Conservation (phyloP, 768 basidiomycete species). For the Dendrothele bispora region DNA sequence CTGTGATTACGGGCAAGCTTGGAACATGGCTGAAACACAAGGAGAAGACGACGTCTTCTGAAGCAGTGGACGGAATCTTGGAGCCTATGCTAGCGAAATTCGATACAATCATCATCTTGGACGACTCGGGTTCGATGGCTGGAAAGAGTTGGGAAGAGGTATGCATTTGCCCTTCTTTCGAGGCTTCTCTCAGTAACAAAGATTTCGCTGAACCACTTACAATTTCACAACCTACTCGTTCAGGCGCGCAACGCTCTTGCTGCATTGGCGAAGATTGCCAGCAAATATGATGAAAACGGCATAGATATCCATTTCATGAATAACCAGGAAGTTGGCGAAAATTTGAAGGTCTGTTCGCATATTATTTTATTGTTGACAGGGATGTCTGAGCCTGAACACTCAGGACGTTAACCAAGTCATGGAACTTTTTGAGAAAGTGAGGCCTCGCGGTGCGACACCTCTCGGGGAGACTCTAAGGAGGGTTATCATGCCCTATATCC, state of each 20-base stretch:
- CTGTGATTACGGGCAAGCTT: too few species aligned
- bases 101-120: constrained; percentile 58
- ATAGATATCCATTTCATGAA: constrained; percentile 68
- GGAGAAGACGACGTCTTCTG: too few species aligned
- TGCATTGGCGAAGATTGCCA: constrained; percentile 46
- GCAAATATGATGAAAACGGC: constrained; percentile 54
- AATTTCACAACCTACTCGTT: constrained; percentile 7
- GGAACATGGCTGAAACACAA: too few species aligned
- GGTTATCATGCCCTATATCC: constrained; percentile 28
- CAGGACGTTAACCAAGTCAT: constrained; percentile 1
- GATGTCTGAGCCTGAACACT: neutral
- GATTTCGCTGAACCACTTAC: neutral
- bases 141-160: constrained; percentile 53
- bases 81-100: constrained; percentile 38
- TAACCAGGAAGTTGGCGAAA: constrained; percentile 25
- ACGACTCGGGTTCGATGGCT: constrained; percentile 62
- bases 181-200: too few species aligned
- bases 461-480: constrained; percentile 31
- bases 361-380: neutral
- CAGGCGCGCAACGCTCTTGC: constrained; percentile 50
- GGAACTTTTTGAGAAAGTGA: constrained; percentile 3
- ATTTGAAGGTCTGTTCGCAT: constrained; percentile 40
- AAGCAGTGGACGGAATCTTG: neutral
- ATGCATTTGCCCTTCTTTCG: neutral
- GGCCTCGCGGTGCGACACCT: constrained; percentile 3